Evolutionary conservation across 2,329 filamentous ascomycete genomes (phyloP), one percentile per base, ranked within the genome.

Genomic region (Botrytis paeoniae): DNA sequence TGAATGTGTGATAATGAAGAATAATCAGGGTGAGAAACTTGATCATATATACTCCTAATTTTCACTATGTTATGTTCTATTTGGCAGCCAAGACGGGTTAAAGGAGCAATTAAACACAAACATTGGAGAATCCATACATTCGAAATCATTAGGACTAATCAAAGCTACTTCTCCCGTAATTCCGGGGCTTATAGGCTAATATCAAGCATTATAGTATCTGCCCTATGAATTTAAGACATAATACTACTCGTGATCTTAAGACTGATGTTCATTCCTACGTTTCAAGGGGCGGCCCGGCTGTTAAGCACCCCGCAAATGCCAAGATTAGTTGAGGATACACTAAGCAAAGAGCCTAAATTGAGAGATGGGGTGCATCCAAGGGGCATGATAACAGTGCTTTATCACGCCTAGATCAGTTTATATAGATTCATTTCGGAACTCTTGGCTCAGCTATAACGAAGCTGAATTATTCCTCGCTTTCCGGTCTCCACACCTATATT

Each of bases 261-360:
- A 32, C 22, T 16, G 6, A 22, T 22, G 18, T 41, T 57, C 18
- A n/a, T 43, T 32, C 10, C 14, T 25, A 35, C 61, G 37, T 63
- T 63, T 20, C 39, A 45, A 37, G 63, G 43, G 43, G 29, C 48
- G 51, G 18, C 32, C 37, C 60, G 60, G 60, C 22, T 61, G 43
- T 37, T 66, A 39, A 51, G 63, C 63, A 48, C 63, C 63, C 43
- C 63, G 63, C 63, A 66, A 51, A 66, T n/a, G 32, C 43, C 63
- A 51, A 66, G 43, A 66, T 66, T 10, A n/a, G 45, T 37, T 35
- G 25, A 54, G 64, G 25, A 54, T 65, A 37, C 35, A 10, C 48
- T 54, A 57, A 41, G 35, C 18, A 54, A 68, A 57, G 16, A 68
- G 64, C 45, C 64, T 68, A 68, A 68, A 68, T 68, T 41, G 35